phyloP scores from a whole-genome alignment of 441 rosid species.

The Gossypium armourianum region DNA sequence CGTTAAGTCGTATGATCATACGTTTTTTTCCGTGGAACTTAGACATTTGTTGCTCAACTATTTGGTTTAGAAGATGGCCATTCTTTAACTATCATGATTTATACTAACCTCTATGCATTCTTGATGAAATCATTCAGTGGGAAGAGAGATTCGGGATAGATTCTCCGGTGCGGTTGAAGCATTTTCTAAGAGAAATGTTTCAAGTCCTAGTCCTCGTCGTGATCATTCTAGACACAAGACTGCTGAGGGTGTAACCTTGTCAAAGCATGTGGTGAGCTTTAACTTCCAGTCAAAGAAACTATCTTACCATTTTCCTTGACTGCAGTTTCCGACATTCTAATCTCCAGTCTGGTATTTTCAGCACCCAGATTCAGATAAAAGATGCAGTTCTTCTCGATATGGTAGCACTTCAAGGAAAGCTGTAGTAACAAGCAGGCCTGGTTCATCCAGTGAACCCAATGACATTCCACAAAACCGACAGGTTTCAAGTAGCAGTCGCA shows the following conservation, averaged over 20 bases:
- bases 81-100: background rate
- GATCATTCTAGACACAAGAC: constrained; percentile 55
- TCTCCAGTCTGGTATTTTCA: constrained; percentile 21
- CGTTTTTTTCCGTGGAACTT: background rate
- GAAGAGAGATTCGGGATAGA: constrained; percentile 76
- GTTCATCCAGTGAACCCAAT: constrained; percentile 64
- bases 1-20: background rate
- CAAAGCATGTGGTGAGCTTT: constrained; percentile 38
- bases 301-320: background rate
- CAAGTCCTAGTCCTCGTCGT: constrained; percentile 40
- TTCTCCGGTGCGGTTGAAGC: constrained; percentile 85
- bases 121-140: constrained; percentile 30
- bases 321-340: background rate
- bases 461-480: constrained; percentile 46
- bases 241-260: constrained; percentile 49
- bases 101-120: background rate
- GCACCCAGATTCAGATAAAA: constrained; percentile 53
- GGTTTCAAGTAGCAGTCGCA: constrained; percentile 43
- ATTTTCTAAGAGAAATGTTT: constrained; percentile 55
- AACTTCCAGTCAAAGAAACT: background rate
- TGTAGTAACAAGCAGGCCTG: constrained; percentile 46
- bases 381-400: constrained; percentile 56
- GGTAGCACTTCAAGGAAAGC: constrained; percentile 65
- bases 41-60: background rate
- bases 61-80: background rate